phyloP scores from a whole-genome alignment of 345 rosid genomes.

The Gossypium raimondii region DNA sequence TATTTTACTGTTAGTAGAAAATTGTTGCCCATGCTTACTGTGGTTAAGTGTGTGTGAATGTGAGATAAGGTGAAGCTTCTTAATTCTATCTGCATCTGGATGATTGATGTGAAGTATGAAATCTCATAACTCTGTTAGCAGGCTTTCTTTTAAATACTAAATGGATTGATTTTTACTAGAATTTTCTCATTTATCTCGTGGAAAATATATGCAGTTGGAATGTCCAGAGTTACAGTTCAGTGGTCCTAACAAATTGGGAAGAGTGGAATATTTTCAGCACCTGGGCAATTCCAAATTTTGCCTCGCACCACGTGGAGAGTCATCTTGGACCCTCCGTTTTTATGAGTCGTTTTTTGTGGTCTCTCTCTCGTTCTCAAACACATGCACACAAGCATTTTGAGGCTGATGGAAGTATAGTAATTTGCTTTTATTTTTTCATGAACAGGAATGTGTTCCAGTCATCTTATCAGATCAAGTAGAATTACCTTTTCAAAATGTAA shows the following conservation, averaged over 20 bases:
- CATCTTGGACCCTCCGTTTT: constrained; percentile 98
- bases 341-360: constrained; percentile 96
- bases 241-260: constrained; percentile 77
- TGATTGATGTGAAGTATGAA: constrained; percentile 2
- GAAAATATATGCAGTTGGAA: constrained; percentile 67
- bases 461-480: constrained; percentile 85
- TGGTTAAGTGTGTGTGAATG: neutral
- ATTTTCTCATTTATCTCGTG: neutral
- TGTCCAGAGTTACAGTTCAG: constrained; percentile 90
- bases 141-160: constrained; percentile 5
- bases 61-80: neutral
- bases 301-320: constrained; percentile 95
- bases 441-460: constrained; percentile 95
- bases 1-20: neutral
- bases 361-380: constrained; percentile 16
- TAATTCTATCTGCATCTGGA: neutral
- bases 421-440: constrained; percentile 15
- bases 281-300: constrained; percentile 89
- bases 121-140: neutral
- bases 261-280: constrained; percentile 83
- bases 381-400: neutral
- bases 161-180: neutral
- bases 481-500: constrained; percentile 87
- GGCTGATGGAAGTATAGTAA: neutral
- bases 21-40: neutral